Conservation (phyloP, 805 yeast genomes). For the Candida gorgasii region DNA sequence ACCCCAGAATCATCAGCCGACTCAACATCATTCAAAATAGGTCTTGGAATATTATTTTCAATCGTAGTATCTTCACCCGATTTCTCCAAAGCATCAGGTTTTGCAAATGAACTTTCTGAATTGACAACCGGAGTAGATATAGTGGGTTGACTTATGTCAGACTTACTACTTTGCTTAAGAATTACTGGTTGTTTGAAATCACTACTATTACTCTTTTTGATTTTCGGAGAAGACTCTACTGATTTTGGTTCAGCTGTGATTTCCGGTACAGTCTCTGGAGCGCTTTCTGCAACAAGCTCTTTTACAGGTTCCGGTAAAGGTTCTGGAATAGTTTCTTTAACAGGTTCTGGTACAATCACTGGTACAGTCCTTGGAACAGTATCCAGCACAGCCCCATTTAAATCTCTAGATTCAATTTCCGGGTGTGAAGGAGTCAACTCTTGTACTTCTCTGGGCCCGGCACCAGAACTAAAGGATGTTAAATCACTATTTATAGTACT, state of each 20-base stretch:
- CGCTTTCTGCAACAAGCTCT: neutral
- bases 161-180: conserved; percentile 5
- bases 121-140: neutral
- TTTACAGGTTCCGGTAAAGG: neutral
- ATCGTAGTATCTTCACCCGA: neutral
- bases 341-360: neutral
- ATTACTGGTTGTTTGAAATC: conserved; percentile 8
- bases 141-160: conserved; percentile 6
- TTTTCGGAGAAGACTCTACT: neutral
- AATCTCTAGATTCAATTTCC: no score
- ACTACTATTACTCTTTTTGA: neutral
- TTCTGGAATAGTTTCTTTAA: neutral
- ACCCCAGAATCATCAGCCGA: conserved; percentile 12
- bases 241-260: neutral
- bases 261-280: neutral
- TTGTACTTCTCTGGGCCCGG: neutral
- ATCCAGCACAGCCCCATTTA: neutral
- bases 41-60: conserved; percentile 10
- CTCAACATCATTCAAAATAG: conserved; percentile 15
- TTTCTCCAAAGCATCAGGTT: no score
- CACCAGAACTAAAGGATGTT: neutral
- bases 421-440: no score
- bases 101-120: neutral
- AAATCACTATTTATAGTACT: conserved; percentile 5
- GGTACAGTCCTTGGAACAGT: neutral